Evolutionary conservation across 768 basidiomycete genomes (phyloP).

Genomic region (Mycena amicta): DNA sequence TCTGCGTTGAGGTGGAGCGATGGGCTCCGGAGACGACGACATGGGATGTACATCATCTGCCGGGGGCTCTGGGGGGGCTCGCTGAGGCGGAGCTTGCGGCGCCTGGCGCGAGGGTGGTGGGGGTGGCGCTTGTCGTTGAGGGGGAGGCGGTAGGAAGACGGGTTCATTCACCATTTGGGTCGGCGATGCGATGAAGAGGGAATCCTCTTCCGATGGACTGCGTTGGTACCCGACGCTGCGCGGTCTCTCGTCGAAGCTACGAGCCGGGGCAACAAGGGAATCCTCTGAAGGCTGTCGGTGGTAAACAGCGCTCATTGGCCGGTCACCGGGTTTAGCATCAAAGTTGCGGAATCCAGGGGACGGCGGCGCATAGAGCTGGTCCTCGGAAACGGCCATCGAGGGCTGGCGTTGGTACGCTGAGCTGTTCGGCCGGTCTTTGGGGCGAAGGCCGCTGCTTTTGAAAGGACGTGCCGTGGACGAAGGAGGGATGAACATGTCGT

Average conservation of each 20-base stretch:
- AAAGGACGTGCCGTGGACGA: slow-evolving; percentile 17
- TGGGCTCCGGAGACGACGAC: background rate
- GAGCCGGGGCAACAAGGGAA: slow-evolving; percentile 17
- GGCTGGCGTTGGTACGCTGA: slow-evolving; percentile 21
- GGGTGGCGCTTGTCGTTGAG: slow-evolving; percentile 19
- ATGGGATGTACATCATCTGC: background rate
- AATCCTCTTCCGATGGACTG: slow-evolving; percentile 20
- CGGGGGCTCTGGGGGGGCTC: slow-evolving; percentile 3
- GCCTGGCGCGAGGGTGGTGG: slow-evolving; percentile 13
- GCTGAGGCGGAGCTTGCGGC: slow-evolving; percentile 4
- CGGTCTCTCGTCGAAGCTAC: slow-evolving; percentile 19
- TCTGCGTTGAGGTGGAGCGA: slow-evolving; percentile 6
- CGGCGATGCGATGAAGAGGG: slow-evolving; percentile 2
- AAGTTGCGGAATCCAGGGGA: slow-evolving; percentile 57
- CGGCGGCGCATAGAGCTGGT: slow-evolving; percentile 57
- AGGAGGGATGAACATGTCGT: slow-evolving; percentile 19
- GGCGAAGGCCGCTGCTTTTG: slow-evolving; percentile 21
- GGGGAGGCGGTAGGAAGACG: slow-evolving; percentile 9
- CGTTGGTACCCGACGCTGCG: slow-evolving; percentile 15
- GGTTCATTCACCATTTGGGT: slow-evolving; percentile 10
- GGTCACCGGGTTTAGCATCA: slow-evolving; percentile 31
- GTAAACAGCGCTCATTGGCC: slow-evolving; percentile 17
- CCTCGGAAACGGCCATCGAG: slow-evolving; percentile 42
- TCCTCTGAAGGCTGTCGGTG: slow-evolving; percentile 18
- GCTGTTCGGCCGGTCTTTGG: slow-evolving; percentile 15